Conservation (phyloP, 257 asterid genomes). For the Anisodus tanguticus region DNA sequence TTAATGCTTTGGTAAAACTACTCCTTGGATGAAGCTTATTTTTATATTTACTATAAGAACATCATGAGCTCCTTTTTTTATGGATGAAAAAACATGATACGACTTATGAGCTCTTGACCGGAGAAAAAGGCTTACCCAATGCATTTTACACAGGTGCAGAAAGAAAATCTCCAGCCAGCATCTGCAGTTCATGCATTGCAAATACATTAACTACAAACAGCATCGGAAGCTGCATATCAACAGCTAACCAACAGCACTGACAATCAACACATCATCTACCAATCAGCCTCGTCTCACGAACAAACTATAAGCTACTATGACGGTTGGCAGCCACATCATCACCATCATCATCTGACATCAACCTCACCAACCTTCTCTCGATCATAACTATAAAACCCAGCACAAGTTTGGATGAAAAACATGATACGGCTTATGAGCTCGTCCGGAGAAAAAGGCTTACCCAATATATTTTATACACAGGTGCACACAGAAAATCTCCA, state of each 20-base stretch:
- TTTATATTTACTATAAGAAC: neutral
- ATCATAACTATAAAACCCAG: conserved; percentile 35
- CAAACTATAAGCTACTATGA: conserved; percentile 15
- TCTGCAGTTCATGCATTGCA: conserved; percentile 19
- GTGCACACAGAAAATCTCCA: conserved; percentile 24
- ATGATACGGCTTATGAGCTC: neutral
- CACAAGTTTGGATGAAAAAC: conserved; percentile 16
- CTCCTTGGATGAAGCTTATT: neutral
- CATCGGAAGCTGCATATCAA: conserved; percentile 35
- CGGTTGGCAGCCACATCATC: conserved; percentile 11
- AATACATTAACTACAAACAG: conserved; percentile 29
- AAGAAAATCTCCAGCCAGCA: conserved; percentile 26
- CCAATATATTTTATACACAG: neutral
- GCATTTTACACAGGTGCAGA: neutral
- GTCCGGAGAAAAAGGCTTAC: conserved; percentile 25
- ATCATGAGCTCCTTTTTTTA: neutral
- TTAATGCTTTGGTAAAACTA: neutral
- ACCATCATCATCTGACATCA: conserved; percentile 26
- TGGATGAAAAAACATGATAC: neutral
- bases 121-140: conserved; percentile 26
- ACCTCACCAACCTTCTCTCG: conserved; percentile 37
- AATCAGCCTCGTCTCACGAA: conserved; percentile 31
- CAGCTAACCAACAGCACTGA: conserved; percentile 20
- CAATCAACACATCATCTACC: conserved; percentile 29
- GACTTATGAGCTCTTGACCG: neutral